Evolutionary conservation across 495 filamentous ascomycete species (phyloP), one percentile per base, ranked within the genome.

Genomic region (Penicillium atrosanguineum): DNA sequence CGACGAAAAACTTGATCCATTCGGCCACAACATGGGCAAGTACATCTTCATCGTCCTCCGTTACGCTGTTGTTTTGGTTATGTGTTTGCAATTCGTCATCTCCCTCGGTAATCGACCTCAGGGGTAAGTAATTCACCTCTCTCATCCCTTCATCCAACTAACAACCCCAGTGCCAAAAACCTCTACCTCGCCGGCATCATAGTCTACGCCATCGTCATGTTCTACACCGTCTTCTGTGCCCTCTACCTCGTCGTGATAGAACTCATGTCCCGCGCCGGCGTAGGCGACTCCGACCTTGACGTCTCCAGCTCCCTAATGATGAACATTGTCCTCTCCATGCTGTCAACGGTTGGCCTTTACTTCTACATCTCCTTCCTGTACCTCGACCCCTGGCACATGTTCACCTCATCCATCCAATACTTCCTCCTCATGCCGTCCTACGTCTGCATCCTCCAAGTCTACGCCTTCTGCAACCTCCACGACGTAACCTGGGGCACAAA

Each of bases 401-500:
- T 97, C 73, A 99, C 95, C 26, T 89, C 83, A 1, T 86, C 89
- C 0, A 80, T 81, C n/a, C 92, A 96, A 69, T 99, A 99, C 77
- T 96, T 97, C 65, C 79, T 90, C 44, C 83, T 99, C 25, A 77
- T 99, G 21, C 94, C 94, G 0, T 83, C 77, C 43, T 99, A 97
- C 75, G 95, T 99, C 72, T 97, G 94, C 79, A 97, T 90, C 0
- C 76, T 99, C 25, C 95, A 97, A 70, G 91, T 97, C 37, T 99
- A 99, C 77, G 94, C 94, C 34, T 97, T 99, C 70, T 99, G 94
- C 79, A 99, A 99, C 79, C 95, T 94, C 37, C 94, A 98, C 80
- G 94, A 98, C 73, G 91, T 98, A 12, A 95, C 92, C 5, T 98
- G 94, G 94, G 94, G 94, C 42, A 99, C 95, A 21, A 99, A 99